These are phyloP conservation scores for Colletotrichum sp. DNA, from an alignment of 2,329 filamentous ascomycete genomes.

Conservation along the genomic window DNA sequence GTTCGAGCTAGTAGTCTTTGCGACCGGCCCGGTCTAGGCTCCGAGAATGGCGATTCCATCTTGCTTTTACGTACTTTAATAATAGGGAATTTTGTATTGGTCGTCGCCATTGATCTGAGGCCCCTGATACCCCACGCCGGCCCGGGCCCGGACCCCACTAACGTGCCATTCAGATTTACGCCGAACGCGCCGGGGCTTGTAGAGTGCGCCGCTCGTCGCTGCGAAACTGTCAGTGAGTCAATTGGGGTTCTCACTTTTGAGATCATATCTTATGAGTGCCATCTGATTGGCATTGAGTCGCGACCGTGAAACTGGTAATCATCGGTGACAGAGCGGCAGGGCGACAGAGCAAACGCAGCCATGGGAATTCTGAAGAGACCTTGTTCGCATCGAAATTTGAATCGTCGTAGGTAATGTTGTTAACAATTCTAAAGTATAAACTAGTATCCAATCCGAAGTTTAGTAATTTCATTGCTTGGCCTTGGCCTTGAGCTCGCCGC, in stretches of 20 bases:
- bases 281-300: background rate
- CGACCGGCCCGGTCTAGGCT: background rate
- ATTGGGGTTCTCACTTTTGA: background rate
- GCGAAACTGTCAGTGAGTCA: background rate
- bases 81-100: background rate
- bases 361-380: background rate
- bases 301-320: background rate
- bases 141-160: background rate
- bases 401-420: background rate
- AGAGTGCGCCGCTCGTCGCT: background rate
- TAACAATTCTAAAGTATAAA: background rate
- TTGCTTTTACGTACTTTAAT: background rate
- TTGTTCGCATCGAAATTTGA: background rate
- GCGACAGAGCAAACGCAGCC: background rate
- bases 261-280: background rate
- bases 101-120: background rate
- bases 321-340: background rate
- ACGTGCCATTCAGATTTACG: background rate
- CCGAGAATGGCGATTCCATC: background rate
- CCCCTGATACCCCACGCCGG: background rate
- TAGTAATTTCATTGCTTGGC: background rate
- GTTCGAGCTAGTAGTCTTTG: background rate
- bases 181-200: background rate
- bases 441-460: no score
- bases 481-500: conserved; percentile 29